Conservation (phyloP, 257 asterid species). For the Orobanche coerulescens region DNA sequence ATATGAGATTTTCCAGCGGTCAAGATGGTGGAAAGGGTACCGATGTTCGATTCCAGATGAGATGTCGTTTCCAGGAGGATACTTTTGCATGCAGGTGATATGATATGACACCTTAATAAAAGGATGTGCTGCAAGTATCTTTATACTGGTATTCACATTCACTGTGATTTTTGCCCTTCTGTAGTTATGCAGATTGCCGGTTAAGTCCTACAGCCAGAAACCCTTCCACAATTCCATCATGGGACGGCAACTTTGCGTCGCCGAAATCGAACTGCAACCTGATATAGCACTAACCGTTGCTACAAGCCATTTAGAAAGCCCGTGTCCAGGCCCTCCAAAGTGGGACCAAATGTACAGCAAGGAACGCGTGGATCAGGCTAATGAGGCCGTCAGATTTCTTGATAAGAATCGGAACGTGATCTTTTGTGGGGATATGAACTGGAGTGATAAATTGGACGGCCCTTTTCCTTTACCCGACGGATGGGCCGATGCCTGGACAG, state of each 20-base stretch:
- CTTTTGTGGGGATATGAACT: conserved; percentile 95
- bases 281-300: conserved; percentile 51
- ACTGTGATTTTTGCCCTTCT: not conserved
- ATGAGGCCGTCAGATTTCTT: conserved; percentile 57
- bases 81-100: conserved; percentile 90
- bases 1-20: conserved; percentile 49
- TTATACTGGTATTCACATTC: too few species aligned
- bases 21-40: conserved; percentile 87
- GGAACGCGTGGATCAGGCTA: conserved; percentile 82
- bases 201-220: conserved; percentile 50
- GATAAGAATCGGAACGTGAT: conserved; percentile 51
- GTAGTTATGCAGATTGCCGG: conserved; percentile 73
- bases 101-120: not conserved
- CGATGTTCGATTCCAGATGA: conserved; percentile 57
- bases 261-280: conserved; percentile 49
- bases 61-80: conserved; percentile 34
- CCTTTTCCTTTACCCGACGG: conserved; percentile 61
- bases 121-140: too few species aligned
- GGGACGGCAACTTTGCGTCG: conserved; percentile 75
- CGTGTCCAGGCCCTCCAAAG: conserved; percentile 80
- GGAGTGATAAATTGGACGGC: conserved; percentile 88
- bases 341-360: conserved; percentile 96
- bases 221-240: conserved; percentile 68
- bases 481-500: conserved; percentile 88
- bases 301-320: conserved; percentile 93